Evolutionary conservation across 1,139 yeast genomes (phyloP), one percentile per base, ranked within the genome.

Genomic region (Candida neerlandica): DNA sequence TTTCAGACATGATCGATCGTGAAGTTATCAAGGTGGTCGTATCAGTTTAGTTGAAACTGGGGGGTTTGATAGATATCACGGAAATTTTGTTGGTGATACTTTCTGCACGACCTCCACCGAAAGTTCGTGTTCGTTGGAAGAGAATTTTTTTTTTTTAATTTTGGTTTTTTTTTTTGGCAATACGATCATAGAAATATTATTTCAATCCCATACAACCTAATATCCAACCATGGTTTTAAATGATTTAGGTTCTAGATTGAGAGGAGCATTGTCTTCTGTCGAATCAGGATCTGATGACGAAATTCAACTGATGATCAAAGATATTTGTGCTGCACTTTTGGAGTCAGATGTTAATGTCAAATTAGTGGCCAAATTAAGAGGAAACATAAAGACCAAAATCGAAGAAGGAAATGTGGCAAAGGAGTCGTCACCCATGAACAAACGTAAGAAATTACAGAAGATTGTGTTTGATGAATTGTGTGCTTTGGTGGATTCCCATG

Each of bases 401-500:
- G 63, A 60, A 10, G 63, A 65, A 29, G 80, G 77, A 51, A 75
- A 82, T 27, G 78, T 75, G 40, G 82, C 79, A 14, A 71, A 73
- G 18, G 82, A 85, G 34, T 77, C 82, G 2, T 55, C 58, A 14
- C 70, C 77, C 5, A 79, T 80, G 54, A 84, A 84, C 64, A 89
- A 88, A 65, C 85, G 89, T 63, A 85, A 88, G 61, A 72, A 91
- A 54, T 80, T 92, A 44, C 98, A 94, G 65, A 94, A 92, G 67
- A 88, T 96, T 21, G 95, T 94, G 33, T 94, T 86, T 66, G 99
- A 94, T 64, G 98, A 94, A 70, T 78, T 94, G 48, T 89, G 94
- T 63, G 83, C 82, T 2, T 76, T 94, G 43, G 97, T 94, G 14
- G 98, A 91, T 61, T 71, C 78, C 2, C 71, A 74, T 52, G 82